A percentile compares a stretch with the other conserved stretches of the same genome.
Conservation (phyloP, 352 stramenopile species). For the Globisporangium rhizosaccharum region DNA sequence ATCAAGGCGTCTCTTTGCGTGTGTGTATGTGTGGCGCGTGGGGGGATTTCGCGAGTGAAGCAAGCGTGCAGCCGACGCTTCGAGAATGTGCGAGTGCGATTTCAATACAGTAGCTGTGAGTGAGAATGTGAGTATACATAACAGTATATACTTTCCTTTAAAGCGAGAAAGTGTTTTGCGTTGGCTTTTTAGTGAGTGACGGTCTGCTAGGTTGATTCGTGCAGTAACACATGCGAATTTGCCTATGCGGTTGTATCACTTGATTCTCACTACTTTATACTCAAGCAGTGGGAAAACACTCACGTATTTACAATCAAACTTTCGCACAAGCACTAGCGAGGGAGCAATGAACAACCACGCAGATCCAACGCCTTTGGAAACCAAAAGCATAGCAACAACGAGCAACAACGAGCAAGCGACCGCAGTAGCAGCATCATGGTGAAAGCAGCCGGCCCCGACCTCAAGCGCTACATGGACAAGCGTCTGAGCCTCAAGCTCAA, state of each 20-base stretch:
- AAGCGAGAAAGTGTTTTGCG: too few species aligned
- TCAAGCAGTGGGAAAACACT: neutral
- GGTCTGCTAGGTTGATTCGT: too few species aligned
- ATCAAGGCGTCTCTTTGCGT: too few species aligned
- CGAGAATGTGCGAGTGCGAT: too few species aligned
- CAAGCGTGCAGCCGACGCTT: too few species aligned
- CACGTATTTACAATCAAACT: neutral
- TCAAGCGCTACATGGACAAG: constrained; percentile 95
- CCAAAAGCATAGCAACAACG: constrained; percentile 4
- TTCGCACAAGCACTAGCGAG: neutral
- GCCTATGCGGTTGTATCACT: neutral
- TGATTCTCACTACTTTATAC: neutral
- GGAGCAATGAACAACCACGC: neutral
- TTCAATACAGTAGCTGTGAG: too few species aligned
- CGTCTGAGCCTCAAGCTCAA: constrained; percentile 92
- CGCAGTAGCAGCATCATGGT: constrained; percentile 40
- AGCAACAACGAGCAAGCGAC: neutral
- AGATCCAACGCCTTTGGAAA: neutral
- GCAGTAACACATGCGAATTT: neutral
- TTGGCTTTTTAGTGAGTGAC: too few species aligned
- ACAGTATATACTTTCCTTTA: too few species aligned
- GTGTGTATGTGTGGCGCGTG: neutral
- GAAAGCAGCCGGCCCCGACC: constrained; percentile 74
- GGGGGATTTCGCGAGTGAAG: neutral
- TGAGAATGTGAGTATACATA: too few species aligned